Evolutionary conservation across 2,329 filamentous ascomycete species (phyloP).

Genomic region (Microsporum ferrugineum): DNA sequence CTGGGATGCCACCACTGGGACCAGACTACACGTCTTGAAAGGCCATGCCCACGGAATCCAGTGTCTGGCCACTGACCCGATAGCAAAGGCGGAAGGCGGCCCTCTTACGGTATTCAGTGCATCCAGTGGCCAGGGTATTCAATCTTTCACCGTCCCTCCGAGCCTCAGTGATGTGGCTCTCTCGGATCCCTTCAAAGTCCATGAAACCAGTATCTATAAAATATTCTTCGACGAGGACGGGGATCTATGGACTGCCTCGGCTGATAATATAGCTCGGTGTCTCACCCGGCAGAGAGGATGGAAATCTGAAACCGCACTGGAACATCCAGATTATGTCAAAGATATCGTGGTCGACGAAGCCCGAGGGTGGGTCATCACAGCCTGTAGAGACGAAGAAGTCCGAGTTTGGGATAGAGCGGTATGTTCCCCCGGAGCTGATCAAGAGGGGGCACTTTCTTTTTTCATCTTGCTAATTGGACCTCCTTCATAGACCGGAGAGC

Average conservation of each 20-base stretch:
- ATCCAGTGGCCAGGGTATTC: constrained; percentile 68
- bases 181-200: constrained; percentile 57
- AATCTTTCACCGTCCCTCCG: constrained; percentile 43
- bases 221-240: constrained; percentile 60
- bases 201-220: constrained; percentile 84
- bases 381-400: constrained; percentile 81
- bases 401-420: constrained; percentile 69
- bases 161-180: constrained; percentile 39
- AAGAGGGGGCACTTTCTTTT: not conserved
- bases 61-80: constrained; percentile 63
- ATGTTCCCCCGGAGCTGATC: constrained; percentile 14
- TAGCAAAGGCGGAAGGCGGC: constrained; percentile 36
- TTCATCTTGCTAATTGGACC: constrained; percentile 21
- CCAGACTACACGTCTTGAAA: constrained; percentile 62
- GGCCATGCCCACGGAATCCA: constrained; percentile 71
- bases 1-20: constrained; percentile 62
- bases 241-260: constrained; percentile 86
- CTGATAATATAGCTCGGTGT: constrained; percentile 78
- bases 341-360: constrained; percentile 60
- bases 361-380: constrained; percentile 71
- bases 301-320: constrained; percentile 57
- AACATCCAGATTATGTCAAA: constrained; percentile 82
- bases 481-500: constrained; percentile 47
- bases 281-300: constrained; percentile 59
- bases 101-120: constrained; percentile 59